These are phyloP conservation scores for Schizophyllum amplum DNA, from an alignment of 1,284 basidiomycete species.

Conservation along the genomic window DNA sequence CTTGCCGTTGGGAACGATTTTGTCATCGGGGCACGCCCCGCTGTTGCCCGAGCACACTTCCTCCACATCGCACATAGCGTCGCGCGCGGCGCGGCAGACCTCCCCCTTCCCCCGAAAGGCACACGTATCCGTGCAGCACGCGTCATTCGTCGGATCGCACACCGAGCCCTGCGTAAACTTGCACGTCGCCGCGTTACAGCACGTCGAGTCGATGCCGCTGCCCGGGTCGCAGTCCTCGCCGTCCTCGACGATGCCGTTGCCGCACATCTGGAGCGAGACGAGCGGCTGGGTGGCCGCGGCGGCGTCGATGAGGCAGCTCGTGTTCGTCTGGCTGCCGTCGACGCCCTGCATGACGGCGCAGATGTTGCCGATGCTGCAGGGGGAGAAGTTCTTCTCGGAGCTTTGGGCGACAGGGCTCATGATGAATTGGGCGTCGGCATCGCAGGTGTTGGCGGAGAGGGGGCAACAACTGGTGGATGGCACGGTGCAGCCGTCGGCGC, in stretches of 20 bases:
- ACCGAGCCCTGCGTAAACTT: conserved; percentile 65
- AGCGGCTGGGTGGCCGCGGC: conserved; percentile 22
- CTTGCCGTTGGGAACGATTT: conserved; percentile 59
- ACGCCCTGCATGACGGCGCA: conserved; percentile 49
- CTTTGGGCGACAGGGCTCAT: conserved; percentile 75
- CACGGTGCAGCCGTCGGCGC: conserved; percentile 53
- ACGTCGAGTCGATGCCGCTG: conserved; percentile 47
- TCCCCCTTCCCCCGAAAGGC: conserved; percentile 56
- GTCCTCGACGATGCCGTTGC: conserved; percentile 69
- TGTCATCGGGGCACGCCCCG: conserved; percentile 67
- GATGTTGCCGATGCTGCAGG: conserved; percentile 40
- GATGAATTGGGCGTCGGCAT: conserved; percentile 63
- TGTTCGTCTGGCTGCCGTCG: conserved; percentile 35
- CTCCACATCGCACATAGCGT: conserved; percentile 65
- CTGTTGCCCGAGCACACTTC: conserved; percentile 78
- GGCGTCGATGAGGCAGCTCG: conserved; percentile 47
- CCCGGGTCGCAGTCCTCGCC: conserved; percentile 91
- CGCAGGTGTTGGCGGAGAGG: conserved; percentile 48
- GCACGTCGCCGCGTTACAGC: conserved; percentile 77
- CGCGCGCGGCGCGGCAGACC: conserved; percentile 68
- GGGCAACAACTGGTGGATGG: conserved; percentile 63
- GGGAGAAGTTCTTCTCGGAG: conserved; percentile 65
- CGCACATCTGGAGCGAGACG: conserved; percentile 67
- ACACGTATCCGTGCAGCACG: conserved; percentile 73
- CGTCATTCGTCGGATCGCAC: conserved; percentile 63